phyloP scores from a whole-genome alignment of 306 rosid genomes.

The Mimosa bimucronata region DNA sequence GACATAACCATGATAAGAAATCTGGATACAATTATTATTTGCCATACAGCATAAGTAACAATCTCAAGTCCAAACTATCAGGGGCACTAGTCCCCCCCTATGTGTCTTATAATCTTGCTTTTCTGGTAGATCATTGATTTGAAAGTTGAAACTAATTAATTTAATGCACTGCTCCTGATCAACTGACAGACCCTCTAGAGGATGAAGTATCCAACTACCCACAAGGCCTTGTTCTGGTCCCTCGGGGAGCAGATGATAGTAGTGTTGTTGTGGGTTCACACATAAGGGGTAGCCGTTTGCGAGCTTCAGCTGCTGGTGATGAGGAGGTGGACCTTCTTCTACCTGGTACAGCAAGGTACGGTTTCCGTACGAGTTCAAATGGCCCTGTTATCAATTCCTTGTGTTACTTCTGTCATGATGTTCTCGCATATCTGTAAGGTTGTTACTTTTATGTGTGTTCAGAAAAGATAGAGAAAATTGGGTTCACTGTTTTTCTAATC shows the following conservation, averaged over 20 bases:
- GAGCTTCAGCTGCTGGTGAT: constrained; percentile 95
- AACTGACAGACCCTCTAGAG: constrained; percentile 80
- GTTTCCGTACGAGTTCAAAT: constrained; percentile 17
- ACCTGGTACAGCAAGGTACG: constrained; percentile 98
- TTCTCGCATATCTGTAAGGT: background rate
- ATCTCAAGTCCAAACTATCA: background rate
- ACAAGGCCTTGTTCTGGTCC: constrained; percentile 93
- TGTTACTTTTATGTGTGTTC: background rate
- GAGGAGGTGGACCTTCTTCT: constrained; percentile 98
- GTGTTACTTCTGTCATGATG: background rate
- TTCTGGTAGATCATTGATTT: constrained; percentile 30
- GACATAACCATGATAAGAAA: background rate
- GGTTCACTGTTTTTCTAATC: background rate
- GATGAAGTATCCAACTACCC: constrained; percentile 81
- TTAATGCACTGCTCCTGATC: constrained; percentile 20
- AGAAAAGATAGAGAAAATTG: constrained; percentile 7
- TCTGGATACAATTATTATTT: background rate
- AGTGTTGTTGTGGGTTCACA: constrained; percentile 90
- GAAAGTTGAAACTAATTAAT: constrained; percentile 37
- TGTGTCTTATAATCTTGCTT: constrained; percentile 18
- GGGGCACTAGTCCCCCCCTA: background rate
- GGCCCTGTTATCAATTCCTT: background rate
- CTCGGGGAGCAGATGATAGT: constrained; percentile 70
- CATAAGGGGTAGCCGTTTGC: constrained; percentile 89
- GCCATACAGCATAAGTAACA: background rate